Conservation (phyloP, 2,329 filamentous ascomycete genomes). For the Eutypella sp. region DNA sequence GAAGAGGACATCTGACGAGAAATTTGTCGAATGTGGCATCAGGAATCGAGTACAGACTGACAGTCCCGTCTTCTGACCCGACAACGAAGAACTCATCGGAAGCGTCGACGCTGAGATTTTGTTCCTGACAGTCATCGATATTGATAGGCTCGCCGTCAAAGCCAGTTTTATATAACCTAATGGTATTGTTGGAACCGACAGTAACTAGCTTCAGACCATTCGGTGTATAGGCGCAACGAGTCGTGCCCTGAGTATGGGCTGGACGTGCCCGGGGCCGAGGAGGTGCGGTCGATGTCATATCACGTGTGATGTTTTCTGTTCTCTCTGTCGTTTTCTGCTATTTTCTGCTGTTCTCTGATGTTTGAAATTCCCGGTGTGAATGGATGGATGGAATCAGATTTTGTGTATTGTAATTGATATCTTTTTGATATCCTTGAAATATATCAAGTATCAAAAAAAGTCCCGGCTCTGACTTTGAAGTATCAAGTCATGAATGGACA, state of each 20-base stretch:
- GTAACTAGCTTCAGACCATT: slow-evolving; percentile 84
- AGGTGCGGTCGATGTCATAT: slow-evolving; percentile 36
- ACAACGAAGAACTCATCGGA: slow-evolving; percentile 79
- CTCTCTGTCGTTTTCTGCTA: no score
- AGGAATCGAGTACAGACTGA: slow-evolving; percentile 83
- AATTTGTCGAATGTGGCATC: slow-evolving; percentile 73
- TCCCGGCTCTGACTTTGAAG: no score
- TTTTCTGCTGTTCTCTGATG: slow-evolving; percentile 1
- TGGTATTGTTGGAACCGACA: slow-evolving; percentile 87
- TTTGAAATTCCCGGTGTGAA: neutral
- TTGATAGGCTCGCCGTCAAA: slow-evolving; percentile 89
- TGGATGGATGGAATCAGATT: neutral
- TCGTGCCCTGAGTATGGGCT: slow-evolving; percentile 79
- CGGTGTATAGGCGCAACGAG: slow-evolving; percentile 83
- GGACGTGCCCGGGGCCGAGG: slow-evolving; percentile 57
- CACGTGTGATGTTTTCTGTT: no score
- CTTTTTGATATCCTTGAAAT: no score
- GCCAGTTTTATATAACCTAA: slow-evolving; percentile 86
- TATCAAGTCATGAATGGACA: no score
- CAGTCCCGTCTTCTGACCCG: slow-evolving; percentile 91
- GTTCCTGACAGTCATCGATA: slow-evolving; percentile 85
- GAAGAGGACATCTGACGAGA: slow-evolving; percentile 76
- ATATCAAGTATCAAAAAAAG: no score
- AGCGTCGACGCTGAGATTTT: slow-evolving; percentile 74
- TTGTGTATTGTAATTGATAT: no score